phyloP scores from a whole-genome alignment of 495 filamentous ascomycete species.

The Penicillium alfredii region DNA sequence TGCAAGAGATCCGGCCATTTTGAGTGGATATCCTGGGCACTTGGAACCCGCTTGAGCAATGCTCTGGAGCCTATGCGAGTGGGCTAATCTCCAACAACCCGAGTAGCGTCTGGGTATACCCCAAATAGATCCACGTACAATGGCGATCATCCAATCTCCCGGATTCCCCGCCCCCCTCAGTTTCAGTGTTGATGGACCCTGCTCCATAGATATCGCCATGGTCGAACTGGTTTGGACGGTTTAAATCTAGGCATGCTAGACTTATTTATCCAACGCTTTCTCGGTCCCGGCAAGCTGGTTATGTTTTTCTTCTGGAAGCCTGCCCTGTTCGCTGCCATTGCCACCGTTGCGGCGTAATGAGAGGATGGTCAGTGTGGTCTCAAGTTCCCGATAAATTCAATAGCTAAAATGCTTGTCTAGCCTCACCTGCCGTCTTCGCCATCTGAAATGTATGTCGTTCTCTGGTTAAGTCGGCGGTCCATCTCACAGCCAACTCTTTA shows the following conservation, averaged over 20 bases:
- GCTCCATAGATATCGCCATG: conserved; percentile 2
- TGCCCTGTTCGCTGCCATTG: conserved; percentile 14
- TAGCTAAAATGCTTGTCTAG: conserved; percentile 15
- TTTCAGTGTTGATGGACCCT: not conserved
- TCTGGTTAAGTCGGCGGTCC: not conserved
- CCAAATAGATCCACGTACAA: conserved; percentile 11
- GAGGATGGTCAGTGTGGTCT: conserved; percentile 37
- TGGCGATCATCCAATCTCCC: conserved; percentile 15
- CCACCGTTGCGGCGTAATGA: conserved; percentile 32
- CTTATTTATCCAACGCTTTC: conserved; percentile 15
- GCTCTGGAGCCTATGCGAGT: no score
- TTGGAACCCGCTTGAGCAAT: conserved; percentile 5
- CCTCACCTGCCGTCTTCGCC: conserved; percentile 43
- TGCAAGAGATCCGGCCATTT: conserved; percentile 5
- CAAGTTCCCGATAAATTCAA: not conserved
- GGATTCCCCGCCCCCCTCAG: conserved; percentile 9
- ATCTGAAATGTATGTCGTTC: conserved; percentile 36
- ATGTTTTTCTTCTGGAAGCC: conserved; percentile 23
- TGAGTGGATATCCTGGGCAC: conserved; percentile 4
- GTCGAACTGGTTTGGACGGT: conserved; percentile 4
- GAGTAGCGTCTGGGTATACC: conserved; percentile 9
- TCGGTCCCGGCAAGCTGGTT: conserved; percentile 20
- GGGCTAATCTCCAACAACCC: conserved; percentile 19
- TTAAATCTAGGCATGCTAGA: not conserved
- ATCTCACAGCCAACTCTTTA: no score